phyloP scores from a whole-genome alignment of 2,329 filamentous ascomycete species.

The Pseudocercospora musae region DNA sequence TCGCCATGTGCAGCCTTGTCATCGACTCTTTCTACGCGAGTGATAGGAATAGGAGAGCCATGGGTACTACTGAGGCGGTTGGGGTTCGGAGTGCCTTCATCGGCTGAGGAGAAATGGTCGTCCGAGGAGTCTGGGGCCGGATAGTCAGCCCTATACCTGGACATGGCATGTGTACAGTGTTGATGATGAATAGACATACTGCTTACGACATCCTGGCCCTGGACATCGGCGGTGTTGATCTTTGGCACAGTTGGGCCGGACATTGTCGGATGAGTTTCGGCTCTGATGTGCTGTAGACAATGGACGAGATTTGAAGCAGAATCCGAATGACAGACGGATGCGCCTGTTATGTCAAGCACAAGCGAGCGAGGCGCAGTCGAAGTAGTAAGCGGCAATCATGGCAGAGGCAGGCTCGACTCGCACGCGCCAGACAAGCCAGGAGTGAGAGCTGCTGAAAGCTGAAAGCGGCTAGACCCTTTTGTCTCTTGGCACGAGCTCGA shows the following conservation, averaged over 20 bases:
- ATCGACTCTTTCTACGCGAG: slow-evolving; percentile 62
- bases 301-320: background rate
- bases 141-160: background rate
- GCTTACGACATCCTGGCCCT: slow-evolving; percentile 21
- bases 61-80: slow-evolving; percentile 39
- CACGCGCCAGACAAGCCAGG: background rate
- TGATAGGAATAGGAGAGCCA: slow-evolving; percentile 54
- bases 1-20: slow-evolving; percentile 58
- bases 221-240: slow-evolving; percentile 30
- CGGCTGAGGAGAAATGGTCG: slow-evolving; percentile 65
- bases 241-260: slow-evolving; percentile 30
- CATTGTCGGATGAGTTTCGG: slow-evolving; percentile 19
- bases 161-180: background rate
- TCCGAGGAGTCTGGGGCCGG: slow-evolving; percentile 32
- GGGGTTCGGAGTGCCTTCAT: slow-evolving; percentile 49
- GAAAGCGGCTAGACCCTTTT: background rate
- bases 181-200: slow-evolving; percentile 10
- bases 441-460: background rate
- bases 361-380: background rate
- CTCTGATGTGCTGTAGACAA: background rate
- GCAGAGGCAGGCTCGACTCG: background rate
- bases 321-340: background rate
- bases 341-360: background rate
- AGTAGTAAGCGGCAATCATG: background rate
- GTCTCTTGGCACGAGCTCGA: background rate